Evolutionary conservation across 345 rosid species (phyloP).

Genomic region (Acer saccharum): DNA sequence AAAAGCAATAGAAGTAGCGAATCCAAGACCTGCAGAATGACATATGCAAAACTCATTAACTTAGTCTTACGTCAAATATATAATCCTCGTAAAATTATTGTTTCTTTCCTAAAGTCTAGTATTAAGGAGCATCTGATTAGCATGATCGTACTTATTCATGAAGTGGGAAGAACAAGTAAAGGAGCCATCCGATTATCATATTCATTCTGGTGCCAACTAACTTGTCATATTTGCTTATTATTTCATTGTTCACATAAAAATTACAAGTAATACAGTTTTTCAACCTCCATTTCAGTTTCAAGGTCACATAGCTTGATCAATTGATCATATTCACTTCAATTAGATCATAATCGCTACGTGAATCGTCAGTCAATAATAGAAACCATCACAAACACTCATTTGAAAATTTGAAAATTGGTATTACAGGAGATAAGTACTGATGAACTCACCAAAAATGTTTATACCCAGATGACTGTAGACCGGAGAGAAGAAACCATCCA

Average conservation of each 20-base stretch:
- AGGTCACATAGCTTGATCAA: background rate
- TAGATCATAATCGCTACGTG: background rate
- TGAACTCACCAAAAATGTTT: conserved; percentile 50
- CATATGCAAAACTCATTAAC: background rate
- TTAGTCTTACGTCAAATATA: background rate
- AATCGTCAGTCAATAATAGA: background rate
- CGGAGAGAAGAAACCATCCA: conserved; percentile 65
- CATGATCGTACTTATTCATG: background rate
- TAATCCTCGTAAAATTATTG: background rate
- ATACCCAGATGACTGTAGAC: conserved; percentile 57
- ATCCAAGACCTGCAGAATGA: conserved; percentile 48
- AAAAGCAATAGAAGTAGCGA: conserved; percentile 49
- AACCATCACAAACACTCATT: background rate
- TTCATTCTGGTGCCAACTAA: background rate
- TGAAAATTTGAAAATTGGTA: background rate
- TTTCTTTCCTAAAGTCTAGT: background rate
- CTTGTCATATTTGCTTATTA: background rate
- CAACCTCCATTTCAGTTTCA: too few relatives aligned
- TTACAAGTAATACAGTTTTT: too few relatives aligned
- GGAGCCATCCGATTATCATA: too few relatives aligned
- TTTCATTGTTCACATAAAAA: background rate
- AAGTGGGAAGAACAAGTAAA: too few relatives aligned
- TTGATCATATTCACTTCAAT: background rate
- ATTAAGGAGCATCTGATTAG: background rate
- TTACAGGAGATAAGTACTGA: background rate